Evolutionary conservation across 2,329 filamentous ascomycete species (phyloP).

Genomic region (Fusarium anguioides): DNA sequence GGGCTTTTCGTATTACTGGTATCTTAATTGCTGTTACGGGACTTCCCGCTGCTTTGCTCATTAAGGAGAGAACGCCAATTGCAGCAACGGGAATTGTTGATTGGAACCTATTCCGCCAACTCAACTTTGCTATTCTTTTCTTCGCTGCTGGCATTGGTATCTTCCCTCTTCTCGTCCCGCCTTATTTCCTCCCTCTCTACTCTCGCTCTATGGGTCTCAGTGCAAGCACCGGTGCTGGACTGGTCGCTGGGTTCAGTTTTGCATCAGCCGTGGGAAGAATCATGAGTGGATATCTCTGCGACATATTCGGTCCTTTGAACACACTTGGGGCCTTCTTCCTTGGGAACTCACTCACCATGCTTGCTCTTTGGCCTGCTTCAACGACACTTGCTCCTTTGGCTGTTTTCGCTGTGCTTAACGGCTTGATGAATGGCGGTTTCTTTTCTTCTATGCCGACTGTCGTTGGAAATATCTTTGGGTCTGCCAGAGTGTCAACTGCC

Average conservation of each 20-base stretch:
- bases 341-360: conserved; percentile 66
- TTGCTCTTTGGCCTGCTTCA: conserved; percentile 70
- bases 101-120: conserved; percentile 64
- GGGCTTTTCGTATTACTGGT: conserved; percentile 65
- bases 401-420: conserved; percentile 69
- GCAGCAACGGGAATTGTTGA: conserved; percentile 55
- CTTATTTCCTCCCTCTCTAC: conserved; percentile 71
- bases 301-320: conserved; percentile 66
- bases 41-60: conserved; percentile 65
- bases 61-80: conserved; percentile 56
- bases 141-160: conserved; percentile 65
- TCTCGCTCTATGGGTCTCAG: conserved; percentile 65
- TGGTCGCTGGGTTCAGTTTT: conserved; percentile 71
- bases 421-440: conserved; percentile 70
- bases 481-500: conserved; percentile 63
- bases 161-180: conserved; percentile 70
- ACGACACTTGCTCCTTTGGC: conserved; percentile 64
- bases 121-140: conserved; percentile 64
- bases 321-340: conserved; percentile 62
- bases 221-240: conserved; percentile 63
- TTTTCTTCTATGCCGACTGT: conserved; percentile 73
- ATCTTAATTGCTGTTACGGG: conserved; percentile 64
- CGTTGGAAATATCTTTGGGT: conserved; percentile 69
- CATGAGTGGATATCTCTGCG: conserved; percentile 63
- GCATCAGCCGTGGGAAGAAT: conserved; percentile 69